Evolutionary conservation across 768 basidiomycete species (phyloP), one percentile per base, ranked within the genome.

Genomic region (Kwoniella dendrophila): DNA sequence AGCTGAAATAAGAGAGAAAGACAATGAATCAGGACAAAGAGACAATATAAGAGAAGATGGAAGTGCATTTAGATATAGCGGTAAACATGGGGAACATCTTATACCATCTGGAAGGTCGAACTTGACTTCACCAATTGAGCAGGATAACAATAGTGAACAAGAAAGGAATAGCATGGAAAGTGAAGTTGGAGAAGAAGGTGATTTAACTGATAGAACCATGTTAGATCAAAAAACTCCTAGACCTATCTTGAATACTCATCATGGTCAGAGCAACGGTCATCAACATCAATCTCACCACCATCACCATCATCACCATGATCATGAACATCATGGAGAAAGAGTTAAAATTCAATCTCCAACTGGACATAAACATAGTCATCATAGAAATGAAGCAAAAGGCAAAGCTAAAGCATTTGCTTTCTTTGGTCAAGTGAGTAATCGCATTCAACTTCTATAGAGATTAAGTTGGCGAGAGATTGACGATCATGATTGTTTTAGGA

Each of bases 11-110:
- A 78, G 62, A 71, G 79, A 59, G 67, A 80, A 70, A 67, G 81
- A 80, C 3, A 80, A 74, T 41, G 84, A 84, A 62, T 80, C 80
- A 18, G 85, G 85, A 6, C 80, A 82, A 26, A 78, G 86, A 48
- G 85, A 86, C 69, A 82, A 86, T 63, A 82, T 86, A 34, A 81
- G 83, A 55, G 79, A 80, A 8, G 69, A 68, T 24, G 63, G 59
- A 5, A 66, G 56, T 29, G 64, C 30, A 18, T 49, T 69, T 22
- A 38, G 72, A 22, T 50, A 67, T 32, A 49, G 63, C 11, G 62
- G 66, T 4, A 50, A 40, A 49, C 34, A 57, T 29, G 60, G 63
- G 11, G 63, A 55, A 24, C 71, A 72, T 63, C 59, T 64, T n/a
- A 72, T 75, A 30, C 73, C 73, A 1, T 22, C 62, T 7, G 67